Conservation (phyloP, 2,329 filamentous ascomycete genomes). For the Capronia coronata region DNA sequence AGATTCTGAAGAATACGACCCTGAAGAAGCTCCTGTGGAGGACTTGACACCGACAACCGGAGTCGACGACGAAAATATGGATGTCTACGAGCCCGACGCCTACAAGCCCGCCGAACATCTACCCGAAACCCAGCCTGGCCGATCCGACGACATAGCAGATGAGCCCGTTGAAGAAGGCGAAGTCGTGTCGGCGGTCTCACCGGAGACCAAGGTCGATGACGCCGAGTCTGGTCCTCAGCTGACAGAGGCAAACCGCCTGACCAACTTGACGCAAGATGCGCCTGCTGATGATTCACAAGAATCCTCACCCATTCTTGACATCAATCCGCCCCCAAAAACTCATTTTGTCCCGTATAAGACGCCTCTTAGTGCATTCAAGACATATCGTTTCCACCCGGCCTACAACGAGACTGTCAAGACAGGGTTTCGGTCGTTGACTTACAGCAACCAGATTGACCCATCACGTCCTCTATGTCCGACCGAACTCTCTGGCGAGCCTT, state of each 20-base stretch:
- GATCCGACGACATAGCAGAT: not conserved
- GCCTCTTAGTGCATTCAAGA: slow-evolving; percentile 72
- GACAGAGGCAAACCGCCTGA: slow-evolving; percentile 12
- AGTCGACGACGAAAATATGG: slow-evolving; percentile 15
- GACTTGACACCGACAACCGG: slow-evolving; percentile 11
- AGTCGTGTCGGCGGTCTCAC: slow-evolving; percentile 10
- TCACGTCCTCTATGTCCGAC: slow-evolving; percentile 67
- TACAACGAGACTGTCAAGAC: slow-evolving; percentile 63
- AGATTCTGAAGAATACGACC: slow-evolving; percentile 27
- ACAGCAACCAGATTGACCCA: slow-evolving; percentile 82
- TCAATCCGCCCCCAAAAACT: slow-evolving; percentile 16
- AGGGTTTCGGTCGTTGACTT: slow-evolving; percentile 84
- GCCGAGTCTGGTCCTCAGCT: slow-evolving; percentile 12
- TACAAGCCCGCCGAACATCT: slow-evolving; percentile 19
- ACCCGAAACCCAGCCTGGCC: slow-evolving; percentile 4
- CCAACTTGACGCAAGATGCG: slow-evolving; percentile 7
- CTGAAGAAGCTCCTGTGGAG: slow-evolving; percentile 33
- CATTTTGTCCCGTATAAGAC: slow-evolving; percentile 67
- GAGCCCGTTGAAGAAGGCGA: not conserved
- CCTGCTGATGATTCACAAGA: slow-evolving; percentile 1
- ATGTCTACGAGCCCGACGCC: slow-evolving; percentile 23
- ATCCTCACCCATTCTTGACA: slow-evolving; percentile 2
- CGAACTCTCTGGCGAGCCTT: slow-evolving; percentile 63
- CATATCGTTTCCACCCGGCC: slow-evolving; percentile 81
- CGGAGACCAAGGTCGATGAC: slow-evolving; percentile 13